Evolutionary conservation across 2,329 filamentous ascomycete species (phyloP), one percentile per base, ranked within the genome.

Genomic region (Mollisiaceae sp.): DNA sequence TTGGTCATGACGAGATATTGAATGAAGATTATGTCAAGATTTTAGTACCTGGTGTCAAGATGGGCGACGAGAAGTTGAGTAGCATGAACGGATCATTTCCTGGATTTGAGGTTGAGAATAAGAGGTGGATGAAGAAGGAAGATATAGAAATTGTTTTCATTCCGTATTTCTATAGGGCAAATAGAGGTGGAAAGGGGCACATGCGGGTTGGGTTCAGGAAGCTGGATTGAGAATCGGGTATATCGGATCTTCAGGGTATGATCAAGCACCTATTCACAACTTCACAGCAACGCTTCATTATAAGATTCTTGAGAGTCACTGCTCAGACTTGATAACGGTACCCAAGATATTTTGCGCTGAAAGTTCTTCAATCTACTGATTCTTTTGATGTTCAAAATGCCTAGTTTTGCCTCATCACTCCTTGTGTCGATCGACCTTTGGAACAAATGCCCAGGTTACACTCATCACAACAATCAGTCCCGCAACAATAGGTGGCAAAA

Each of bases 161-260:
- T 50, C 85, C 85, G 22, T 87, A 86, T 68, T 85, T 83, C 70
- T 79, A 85, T 62, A 76, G 84, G 18, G 83, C 82, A 9, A 87
- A 87, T 67, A 75, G 84, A 35, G 82, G 82, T 1, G 85, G 84
- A 0, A 81, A 76, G 50, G 84, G 85, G 22, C 68, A 70, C 47
- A 71, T 71, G 70, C 61, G 70, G 22, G 70, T 71, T 9, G 70
- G 70, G 3, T 64, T 70, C 12, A 56, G 67, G 18, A 60, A 65
- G 36, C 8, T 50, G n/a, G 45, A 50, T 14, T 9, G 20, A 50
- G 20, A 11, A 24, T 8, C 1, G 45, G 11, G 22, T n/a, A 8
- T 27, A 12, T 11, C 22, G 22, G 8, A 47, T 47, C 43, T 11
- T 18, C 38, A 11, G 2, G 38, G 12, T 41, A 41, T 41, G 38